Conservation (phyloP, 495 filamentous ascomycete species). For the Xylaria castorea region DNA sequence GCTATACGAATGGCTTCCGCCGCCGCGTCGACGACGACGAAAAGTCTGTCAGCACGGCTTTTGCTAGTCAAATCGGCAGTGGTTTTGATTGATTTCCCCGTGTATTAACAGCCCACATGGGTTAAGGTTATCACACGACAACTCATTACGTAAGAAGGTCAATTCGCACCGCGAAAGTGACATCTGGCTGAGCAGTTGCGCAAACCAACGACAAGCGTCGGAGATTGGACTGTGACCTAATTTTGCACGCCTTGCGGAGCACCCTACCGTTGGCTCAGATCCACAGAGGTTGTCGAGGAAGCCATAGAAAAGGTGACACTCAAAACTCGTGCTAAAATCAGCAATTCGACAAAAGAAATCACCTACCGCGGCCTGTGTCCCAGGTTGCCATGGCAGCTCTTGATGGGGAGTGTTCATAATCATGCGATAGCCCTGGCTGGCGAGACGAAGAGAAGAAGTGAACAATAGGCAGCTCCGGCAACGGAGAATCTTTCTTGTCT, state of each 20-base stretch:
- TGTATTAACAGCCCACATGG: slow-evolving; percentile 21
- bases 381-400: slow-evolving; percentile 10
- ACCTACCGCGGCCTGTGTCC: not conserved
- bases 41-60: slow-evolving; percentile 92
- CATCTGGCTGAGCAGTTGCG: slow-evolving; percentile 19
- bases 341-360: slow-evolving; percentile 12
- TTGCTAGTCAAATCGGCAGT: slow-evolving; percentile 91
- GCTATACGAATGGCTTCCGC: slow-evolving; percentile 74
- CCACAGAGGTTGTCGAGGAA: slow-evolving; percentile 3
- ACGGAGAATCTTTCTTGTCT: not conserved
- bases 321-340: slow-evolving; percentile 1
- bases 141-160: slow-evolving; percentile 10
- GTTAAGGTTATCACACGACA: slow-evolving; percentile 17
- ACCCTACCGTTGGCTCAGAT: slow-evolving; percentile 10
- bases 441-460: slow-evolving; percentile 9
- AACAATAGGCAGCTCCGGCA: not conserved
- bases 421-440: not conserved
- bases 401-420: slow-evolving; percentile 1
- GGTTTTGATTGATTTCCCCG: slow-evolving; percentile 79
- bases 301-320: not conserved
- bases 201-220: slow-evolving; percentile 15
- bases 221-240: slow-evolving; percentile 21
- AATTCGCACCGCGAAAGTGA: slow-evolving; percentile 18
- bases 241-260: slow-evolving; percentile 23
- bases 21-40: slow-evolving; percentile 92